Evolutionary conservation across 1,284 basidiomycete species (phyloP).

Genomic region (Ganoderma leucocontextum): DNA sequence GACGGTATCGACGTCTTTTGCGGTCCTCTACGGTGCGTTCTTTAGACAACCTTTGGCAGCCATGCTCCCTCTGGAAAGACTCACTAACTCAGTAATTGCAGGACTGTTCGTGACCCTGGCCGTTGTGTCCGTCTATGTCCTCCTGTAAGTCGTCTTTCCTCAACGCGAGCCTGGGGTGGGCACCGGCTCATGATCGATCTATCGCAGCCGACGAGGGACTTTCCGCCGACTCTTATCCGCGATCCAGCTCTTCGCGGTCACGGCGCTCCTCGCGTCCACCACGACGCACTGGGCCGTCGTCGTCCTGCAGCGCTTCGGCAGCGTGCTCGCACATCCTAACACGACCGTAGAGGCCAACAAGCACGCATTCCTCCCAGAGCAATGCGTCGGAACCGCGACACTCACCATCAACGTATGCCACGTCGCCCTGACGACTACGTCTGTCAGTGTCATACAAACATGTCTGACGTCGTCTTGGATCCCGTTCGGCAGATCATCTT

Average conservation of each 20-base stretch:
- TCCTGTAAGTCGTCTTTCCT: not conserved
- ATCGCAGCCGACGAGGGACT: not conserved
- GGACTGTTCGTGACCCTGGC: not conserved
- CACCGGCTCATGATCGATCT: not conserved
- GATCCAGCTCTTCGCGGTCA: not conserved
- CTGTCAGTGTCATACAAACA: too few relatives aligned
- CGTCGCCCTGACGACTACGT: not conserved
- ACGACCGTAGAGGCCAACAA: not conserved
- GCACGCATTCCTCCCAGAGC: not conserved
- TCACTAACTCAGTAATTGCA: too few relatives aligned
- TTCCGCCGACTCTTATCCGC: not conserved
- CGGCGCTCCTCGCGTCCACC: not conserved
- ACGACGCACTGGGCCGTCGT: not conserved
- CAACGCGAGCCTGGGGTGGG: too few relatives aligned
- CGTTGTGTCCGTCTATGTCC: not conserved
- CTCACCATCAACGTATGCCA: not conserved
- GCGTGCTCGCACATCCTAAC: not conserved
- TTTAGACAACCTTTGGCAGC: too few relatives aligned
- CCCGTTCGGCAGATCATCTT: not conserved
- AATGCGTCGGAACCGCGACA: not conserved
- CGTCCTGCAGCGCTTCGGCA: constrained; percentile 1
- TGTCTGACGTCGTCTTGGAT: not conserved
- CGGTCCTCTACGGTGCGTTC: too few relatives aligned
- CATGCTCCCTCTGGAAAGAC: too few relatives aligned
- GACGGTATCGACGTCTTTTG: too few relatives aligned